Percentiles rank a stretch among this genome's conserved stretches.
Evolutionary conservation across 345 rosid genomes (phyloP).

Genomic region (Kernera saxatilis): DNA sequence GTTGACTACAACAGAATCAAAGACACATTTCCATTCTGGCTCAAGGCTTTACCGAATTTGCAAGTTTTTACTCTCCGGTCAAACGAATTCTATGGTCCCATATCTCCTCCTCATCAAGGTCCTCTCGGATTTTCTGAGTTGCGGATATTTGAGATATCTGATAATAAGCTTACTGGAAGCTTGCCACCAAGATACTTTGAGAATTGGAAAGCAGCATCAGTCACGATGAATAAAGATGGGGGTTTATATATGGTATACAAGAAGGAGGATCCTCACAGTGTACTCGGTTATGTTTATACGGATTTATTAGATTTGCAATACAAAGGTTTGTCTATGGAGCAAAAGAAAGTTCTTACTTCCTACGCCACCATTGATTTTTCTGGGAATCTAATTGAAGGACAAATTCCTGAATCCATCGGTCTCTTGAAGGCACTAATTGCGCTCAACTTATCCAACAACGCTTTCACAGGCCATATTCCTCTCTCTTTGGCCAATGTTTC

Average conservation of each 20-base stretch:
- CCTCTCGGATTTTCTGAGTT: background rate
- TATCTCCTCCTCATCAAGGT: background rate
- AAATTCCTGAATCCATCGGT: background rate
- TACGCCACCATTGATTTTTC: constrained; percentile 1
- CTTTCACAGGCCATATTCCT: constrained; percentile 18
- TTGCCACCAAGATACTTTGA: background rate
- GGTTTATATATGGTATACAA: background rate
- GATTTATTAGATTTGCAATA: constrained; percentile 9
- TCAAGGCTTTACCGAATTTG: background rate
- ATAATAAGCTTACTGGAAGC: background rate
- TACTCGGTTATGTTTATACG: too few species aligned
- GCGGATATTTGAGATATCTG: background rate
- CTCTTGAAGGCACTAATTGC: constrained; percentile 11
- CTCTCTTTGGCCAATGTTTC: background rate
- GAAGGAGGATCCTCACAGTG: too few species aligned
- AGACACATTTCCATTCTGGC: constrained; percentile 8
- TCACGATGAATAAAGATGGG: background rate
- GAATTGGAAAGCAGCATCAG: background rate
- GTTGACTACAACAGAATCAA: background rate
- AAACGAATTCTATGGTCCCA: background rate
- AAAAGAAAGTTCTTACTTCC: background rate
- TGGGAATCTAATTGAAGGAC: background rate
- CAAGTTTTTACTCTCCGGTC: background rate
- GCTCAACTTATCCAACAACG: constrained; percentile 17
- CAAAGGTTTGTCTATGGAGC: constrained; percentile 9